Conservation (phyloP, 352 stramenopile genomes). For the Pythium monospermum region DNA sequence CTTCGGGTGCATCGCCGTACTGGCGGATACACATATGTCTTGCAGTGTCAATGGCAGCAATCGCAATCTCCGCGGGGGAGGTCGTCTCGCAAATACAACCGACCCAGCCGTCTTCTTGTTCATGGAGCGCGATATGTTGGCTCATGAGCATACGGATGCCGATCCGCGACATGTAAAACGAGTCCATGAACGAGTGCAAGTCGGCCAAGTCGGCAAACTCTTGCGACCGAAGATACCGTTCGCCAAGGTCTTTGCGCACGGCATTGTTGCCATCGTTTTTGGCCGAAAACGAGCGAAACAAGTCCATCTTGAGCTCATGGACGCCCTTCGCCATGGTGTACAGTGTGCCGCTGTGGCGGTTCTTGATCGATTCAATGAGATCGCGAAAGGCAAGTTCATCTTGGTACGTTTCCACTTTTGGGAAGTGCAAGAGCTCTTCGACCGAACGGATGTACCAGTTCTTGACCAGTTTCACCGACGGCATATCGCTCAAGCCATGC, state of each 20-base stretch:
- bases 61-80: slow-evolving; percentile 94
- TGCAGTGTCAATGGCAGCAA: slow-evolving; percentile 96
- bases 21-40: slow-evolving; percentile 98
- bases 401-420: slow-evolving; percentile 74
- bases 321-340: slow-evolving; percentile 99
- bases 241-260: slow-evolving; percentile 46
- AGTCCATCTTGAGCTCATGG: slow-evolving; percentile 94
- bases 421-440: slow-evolving; percentile 89
- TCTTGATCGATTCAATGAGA: slow-evolving; percentile 96
- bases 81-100: slow-evolving; percentile 96
- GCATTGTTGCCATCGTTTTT: slow-evolving; percentile 25
- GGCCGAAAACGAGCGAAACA: slow-evolving; percentile 67
- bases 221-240: slow-evolving; percentile 68
- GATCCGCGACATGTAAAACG: slow-evolving; percentile 99
- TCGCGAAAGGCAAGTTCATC: slow-evolving; percentile 91
- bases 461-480: slow-evolving; percentile 91
- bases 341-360: slow-evolving; percentile 95
- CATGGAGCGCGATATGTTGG: slow-evolving; percentile 97
- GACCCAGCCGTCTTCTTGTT: slow-evolving; percentile 85
- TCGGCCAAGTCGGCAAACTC: slow-evolving; percentile 90
- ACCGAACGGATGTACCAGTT: slow-evolving; percentile 98
- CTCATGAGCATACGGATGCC: slow-evolving; percentile 99
- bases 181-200: slow-evolving; percentile 97
- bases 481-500: slow-evolving; percentile 93
- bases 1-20: slow-evolving; percentile 98